Conservation (phyloP, 1,139 yeast genomes). For the Torulaspora pretoriensis region DNA sequence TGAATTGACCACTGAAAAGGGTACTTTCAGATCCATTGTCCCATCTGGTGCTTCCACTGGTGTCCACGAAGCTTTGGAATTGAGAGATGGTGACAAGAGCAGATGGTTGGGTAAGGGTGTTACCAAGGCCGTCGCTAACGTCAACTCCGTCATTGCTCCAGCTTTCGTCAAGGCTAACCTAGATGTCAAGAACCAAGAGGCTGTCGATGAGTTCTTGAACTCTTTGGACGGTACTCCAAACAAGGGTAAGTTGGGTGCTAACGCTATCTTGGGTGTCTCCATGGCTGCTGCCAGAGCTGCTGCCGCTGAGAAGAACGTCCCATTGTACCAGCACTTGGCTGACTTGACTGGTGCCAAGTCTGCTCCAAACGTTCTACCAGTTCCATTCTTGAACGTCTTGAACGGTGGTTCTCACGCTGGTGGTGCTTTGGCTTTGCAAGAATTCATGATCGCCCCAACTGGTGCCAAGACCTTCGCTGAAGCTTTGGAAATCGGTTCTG, state of each 20-base stretch:
- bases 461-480: conserved; percentile 84
- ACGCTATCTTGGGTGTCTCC: conserved; percentile 93
- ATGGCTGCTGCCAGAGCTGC: conserved; percentile 92
- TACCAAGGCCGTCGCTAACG: conserved; percentile 84
- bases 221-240: conserved; percentile 87
- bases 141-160: conserved; percentile 84
- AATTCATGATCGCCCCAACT: conserved; percentile 95
- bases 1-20: conserved; percentile 79
- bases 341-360: conserved; percentile 56
- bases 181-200: conserved; percentile 73
- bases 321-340: conserved; percentile 82
- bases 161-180: conserved; percentile 71
- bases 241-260: conserved; percentile 93
- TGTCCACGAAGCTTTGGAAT: conserved; percentile 89
- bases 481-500: conserved; percentile 92
- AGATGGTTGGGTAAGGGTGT: conserved; percentile 98
- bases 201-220: conserved; percentile 73
- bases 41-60: conserved; percentile 98
- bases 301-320: conserved; percentile 84
- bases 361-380: conserved; percentile 82
- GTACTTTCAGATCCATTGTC: conserved; percentile 86
- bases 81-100: conserved; percentile 90
- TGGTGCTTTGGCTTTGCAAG: conserved; percentile 97
- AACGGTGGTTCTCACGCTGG: conserved; percentile 99
- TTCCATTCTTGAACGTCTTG: conserved; percentile 94